Evolutionary conservation across 2,329 filamentous ascomycete genomes (phyloP).

Genomic region (Arthrinium phaeospermum): DNA sequence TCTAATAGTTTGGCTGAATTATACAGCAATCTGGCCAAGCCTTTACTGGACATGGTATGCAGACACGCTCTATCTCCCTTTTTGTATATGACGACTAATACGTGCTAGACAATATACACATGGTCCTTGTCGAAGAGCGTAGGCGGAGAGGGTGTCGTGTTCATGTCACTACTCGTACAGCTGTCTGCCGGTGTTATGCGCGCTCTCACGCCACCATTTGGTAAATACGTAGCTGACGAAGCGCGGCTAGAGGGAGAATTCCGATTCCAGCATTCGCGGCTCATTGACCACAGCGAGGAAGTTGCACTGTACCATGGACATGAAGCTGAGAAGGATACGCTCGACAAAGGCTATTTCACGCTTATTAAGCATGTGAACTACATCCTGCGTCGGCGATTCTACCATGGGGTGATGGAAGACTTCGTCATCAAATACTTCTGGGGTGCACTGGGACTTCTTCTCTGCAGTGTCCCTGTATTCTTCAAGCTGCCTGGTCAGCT

Average conservation of each 20-base stretch:
- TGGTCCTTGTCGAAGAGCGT: conserved; percentile 92
- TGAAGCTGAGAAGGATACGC: conserved; percentile 90
- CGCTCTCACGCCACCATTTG: conserved; percentile 91
- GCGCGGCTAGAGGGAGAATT: conserved; percentile 95
- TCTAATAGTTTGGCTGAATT: conserved; percentile 93
- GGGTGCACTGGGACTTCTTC: conserved; percentile 87
- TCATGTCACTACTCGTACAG: conserved; percentile 94
- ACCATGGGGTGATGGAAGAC: conserved; percentile 99
- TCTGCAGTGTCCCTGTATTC: conserved; percentile 96
- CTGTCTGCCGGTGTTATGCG: conserved; percentile 93
- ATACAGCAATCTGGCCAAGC: conserved; percentile 96
- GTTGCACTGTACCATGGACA: conserved; percentile 91
- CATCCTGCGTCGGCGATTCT: conserved; percentile 86
- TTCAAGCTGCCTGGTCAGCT: conserved; percentile 83
- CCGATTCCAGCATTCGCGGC: conserved; percentile 88
- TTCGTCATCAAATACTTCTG: conserved; percentile 99
- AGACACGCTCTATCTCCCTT: too few species aligned
- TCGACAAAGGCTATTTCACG: conserved; percentile 99
- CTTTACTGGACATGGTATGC: conserved; percentile 84
- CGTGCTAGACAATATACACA: conserved; percentile 78
- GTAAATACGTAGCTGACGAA: conserved; percentile 97
- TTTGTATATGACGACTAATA: conserved; percentile 31
- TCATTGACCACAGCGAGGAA: conserved; percentile 97
- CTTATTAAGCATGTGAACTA: conserved; percentile 99
- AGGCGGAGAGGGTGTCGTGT: conserved; percentile 93